Percentiles rank a stretch among this genome's conserved stretches.
Evolutionary conservation across 1,139 yeast species (phyloP).

Genomic region (Hansenula sp.): DNA sequence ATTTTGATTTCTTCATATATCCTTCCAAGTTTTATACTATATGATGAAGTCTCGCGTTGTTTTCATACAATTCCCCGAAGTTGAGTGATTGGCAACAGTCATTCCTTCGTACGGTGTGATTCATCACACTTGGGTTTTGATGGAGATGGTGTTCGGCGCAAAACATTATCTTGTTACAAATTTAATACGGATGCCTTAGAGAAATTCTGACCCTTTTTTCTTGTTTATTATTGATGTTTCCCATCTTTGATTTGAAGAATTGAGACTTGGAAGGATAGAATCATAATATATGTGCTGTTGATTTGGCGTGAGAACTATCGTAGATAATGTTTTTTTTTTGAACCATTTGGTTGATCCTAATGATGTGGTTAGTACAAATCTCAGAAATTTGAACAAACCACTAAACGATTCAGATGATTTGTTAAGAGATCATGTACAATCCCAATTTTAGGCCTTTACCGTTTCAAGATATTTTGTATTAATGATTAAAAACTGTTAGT

Average conservation of each 20-base stretch:
- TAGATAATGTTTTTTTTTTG: too few species aligned
- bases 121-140: constrained; percentile 20
- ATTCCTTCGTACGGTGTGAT: constrained; percentile 20
- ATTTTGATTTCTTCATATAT: constrained; percentile 17
- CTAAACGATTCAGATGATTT: too few species aligned
- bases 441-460: too few species aligned
- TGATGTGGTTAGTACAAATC: too few species aligned
- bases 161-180: constrained; percentile 24
- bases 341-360: too few species aligned
- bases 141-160: constrained; percentile 27
- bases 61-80: constrained; percentile 17
- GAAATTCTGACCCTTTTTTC: constrained; percentile 26
- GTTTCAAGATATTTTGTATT: too few species aligned
- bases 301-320: background rate
- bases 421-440: too few species aligned
- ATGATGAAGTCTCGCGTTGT: constrained; percentile 28
- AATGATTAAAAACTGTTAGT: too few species aligned
- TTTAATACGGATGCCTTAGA: constrained; percentile 17
- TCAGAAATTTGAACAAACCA: too few species aligned
- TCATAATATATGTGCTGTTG: background rate
- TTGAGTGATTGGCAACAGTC: constrained; percentile 1
- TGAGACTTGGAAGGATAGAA: background rate
- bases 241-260: background rate
- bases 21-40: constrained; percentile 29
- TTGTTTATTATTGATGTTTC: too few species aligned